Base-by-base conservation (phyloP, 106 monocot genomes). In the Ottelia alismoides region DNA sequence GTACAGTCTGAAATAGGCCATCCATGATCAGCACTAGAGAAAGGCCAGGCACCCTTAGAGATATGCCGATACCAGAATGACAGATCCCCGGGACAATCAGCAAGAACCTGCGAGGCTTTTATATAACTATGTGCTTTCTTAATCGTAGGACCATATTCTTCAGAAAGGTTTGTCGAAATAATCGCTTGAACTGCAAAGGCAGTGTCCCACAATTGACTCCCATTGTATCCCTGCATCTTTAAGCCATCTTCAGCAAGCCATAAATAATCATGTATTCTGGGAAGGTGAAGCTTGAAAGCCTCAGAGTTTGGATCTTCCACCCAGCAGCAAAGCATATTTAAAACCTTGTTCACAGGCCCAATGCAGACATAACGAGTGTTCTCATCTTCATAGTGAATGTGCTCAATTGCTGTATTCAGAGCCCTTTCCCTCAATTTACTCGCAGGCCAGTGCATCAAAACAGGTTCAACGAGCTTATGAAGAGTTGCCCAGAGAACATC, bases 191-290 rank as follows among this genome's bases (percentile, higher is more conserved):
- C 66, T 60, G 80, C 53, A 43, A 96, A 84, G 28, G 84, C 70
- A 11, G 88, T 83, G 51, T 96, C 94, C 94, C 94, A 96, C 40
- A 74, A 31, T 60, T 96, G 94, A 68, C 94, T 88, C 19, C 94
- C 94, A 74, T 79, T 76, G 51, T 18, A 58, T n/a, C 82, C 92
- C 83, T 94, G 88, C 80, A 85, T 78, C 67, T 88, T 96, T 89
- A 96, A 89, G 71, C 96, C 96, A 78, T 96, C 94, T 81, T 94
- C 94, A 44, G 94, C 88, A 55, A 94, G 11, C 94, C 94, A 94
- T 32, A 94, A 51, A 73, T 81, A 94, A 64, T 94, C 94, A 56
- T 63, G 47, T 27, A 88, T 61, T 58, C 94, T 84, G 18, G 78
- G 78, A 65, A 84, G 72, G 32, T 94, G 94, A 62, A 88, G 49